Evolutionary conservation across 2,329 filamentous ascomycete species (phyloP).

Genomic region (Mariannaea elegans): DNA sequence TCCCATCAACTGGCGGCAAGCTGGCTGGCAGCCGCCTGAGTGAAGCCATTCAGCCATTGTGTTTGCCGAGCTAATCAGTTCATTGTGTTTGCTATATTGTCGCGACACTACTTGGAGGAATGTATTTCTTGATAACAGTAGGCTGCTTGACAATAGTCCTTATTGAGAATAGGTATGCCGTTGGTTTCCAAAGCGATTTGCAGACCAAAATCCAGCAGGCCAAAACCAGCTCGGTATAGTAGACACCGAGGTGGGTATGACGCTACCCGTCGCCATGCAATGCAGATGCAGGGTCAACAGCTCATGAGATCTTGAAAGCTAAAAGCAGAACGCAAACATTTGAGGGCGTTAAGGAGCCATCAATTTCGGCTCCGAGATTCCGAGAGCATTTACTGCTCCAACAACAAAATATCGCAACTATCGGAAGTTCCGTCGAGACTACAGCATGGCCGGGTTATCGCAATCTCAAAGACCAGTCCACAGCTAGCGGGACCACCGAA

Average conservation of each 20-base stretch:
- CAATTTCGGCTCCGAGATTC: too few species aligned
- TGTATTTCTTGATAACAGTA: too few species aligned
- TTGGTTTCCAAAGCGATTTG: too few species aligned
- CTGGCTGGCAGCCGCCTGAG: neutral
- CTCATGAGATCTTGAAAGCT: neutral
- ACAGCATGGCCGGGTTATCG: neutral
- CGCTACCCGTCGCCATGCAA: neutral
- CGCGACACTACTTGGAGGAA: neutral
- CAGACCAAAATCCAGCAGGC: neutral
- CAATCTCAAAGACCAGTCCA: neutral
- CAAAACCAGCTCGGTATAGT: neutral
- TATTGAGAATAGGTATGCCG: too few species aligned
- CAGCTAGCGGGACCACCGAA: conserved; percentile 8
- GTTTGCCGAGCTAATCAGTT: neutral
- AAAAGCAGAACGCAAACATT: neutral
- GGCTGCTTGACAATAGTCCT: too few species aligned
- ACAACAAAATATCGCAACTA: neutral
- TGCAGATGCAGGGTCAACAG: neutral
- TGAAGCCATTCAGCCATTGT: neutral
- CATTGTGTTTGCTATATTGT: neutral
- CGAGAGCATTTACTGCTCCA: too few species aligned
- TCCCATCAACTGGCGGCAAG: too few species aligned
- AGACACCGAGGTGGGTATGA: conserved; percentile 7
- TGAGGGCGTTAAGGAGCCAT: too few species aligned
- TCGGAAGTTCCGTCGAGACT: neutral